These are phyloP conservation scores for Ustilago cynodontis DNA, from an alignment of 1,284 basidiomycete genomes.

Conservation along the genomic window DNA sequence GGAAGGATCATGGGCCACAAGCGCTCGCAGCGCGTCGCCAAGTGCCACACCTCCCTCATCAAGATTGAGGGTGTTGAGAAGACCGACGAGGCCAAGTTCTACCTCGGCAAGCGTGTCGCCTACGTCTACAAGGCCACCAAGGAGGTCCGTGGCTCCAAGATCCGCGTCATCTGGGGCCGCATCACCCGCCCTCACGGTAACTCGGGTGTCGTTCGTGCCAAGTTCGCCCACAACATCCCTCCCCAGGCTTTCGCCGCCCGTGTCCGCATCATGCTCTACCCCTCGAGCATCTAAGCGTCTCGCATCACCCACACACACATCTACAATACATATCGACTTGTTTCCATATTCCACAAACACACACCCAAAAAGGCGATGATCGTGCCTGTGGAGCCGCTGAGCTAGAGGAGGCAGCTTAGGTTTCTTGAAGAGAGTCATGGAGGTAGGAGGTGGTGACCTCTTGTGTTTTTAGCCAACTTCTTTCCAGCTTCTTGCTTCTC, in stretches of 20 bases:
- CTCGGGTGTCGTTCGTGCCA: slow-evolving; percentile 96
- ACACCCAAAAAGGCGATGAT: slow-evolving; percentile 45
- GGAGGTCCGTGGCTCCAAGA: slow-evolving; percentile 89
- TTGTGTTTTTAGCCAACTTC: slow-evolving; percentile 52
- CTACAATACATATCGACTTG: slow-evolving; percentile 6
- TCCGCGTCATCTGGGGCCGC: slow-evolving; percentile 96
- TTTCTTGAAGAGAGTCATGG: background rate
- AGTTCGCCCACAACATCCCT: slow-evolving; percentile 96
- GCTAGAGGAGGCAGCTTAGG: slow-evolving; percentile 6
- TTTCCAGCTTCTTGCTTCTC: slow-evolving; percentile 13
- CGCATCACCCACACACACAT: background rate
- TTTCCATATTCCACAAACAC: slow-evolving; percentile 5
- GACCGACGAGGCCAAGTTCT: slow-evolving; percentile 95
- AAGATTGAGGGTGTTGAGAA: slow-evolving; percentile 96
- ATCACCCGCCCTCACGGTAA: slow-evolving; percentile 74
- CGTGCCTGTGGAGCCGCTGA: slow-evolving; percentile 21
- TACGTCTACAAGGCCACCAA: slow-evolving; percentile 97
- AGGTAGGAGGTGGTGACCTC: slow-evolving; percentile 4
- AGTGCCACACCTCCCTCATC: slow-evolving; percentile 92
- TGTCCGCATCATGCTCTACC: slow-evolving; percentile 85
- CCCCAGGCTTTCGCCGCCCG: slow-evolving; percentile 94
- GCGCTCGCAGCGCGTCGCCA: slow-evolving; percentile 95
- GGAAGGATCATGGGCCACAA: slow-evolving; percentile 98
- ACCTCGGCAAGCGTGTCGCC: slow-evolving; percentile 98
- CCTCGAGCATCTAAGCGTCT: slow-evolving; percentile 60